Base-by-base conservation (phyloP, 805 yeast species). In the Huiozyma sinensis region DNA sequence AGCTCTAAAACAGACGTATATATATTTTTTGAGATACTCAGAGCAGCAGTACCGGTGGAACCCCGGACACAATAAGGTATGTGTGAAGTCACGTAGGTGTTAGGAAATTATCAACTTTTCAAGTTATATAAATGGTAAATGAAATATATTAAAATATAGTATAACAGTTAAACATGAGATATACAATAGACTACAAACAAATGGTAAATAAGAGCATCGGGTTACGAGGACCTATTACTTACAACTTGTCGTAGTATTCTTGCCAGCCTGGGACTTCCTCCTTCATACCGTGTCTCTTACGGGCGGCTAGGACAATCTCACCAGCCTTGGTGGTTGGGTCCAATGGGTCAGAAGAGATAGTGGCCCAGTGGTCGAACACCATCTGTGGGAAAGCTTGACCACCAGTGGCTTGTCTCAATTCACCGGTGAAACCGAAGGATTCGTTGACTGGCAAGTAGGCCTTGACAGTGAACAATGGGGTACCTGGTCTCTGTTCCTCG, bases 341-440 rank as follows among this genome's bases (percentile, higher is more conserved):
- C 59, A 83, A 74, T 69, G 95, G 95, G 73, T 88, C 92, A 73
- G 96, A 95, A 60, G 68, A 66, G 78, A 92, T 76, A 64, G 86
- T 72, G 58, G 87, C 76, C 97, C 97, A 90, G 74, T 90, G 98
- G 74, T 92, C 97, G 75, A 90, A 92, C 73, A 92, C 94, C 95
- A 92, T 80, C 79, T 90, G 97, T 76, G 98, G 98, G 98, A 90
- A 90, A 73, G 98, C 98, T 81, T 90, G 98, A 75, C 98, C 98
- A 85, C 96, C 97, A 68, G 98, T 90, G 69, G 97, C 96, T 78
- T 90, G 97, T 81, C 98, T 87, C 69, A 90, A 83, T 68, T 89
- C 95, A 79, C 94, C 92, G 65, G 95, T 83, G 95, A 90, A 90
- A 84, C 98, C 98, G 83, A 92, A 90, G 48, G 98, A 90, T 81